phyloP scores from a whole-genome alignment of 805 yeast genomes.

The Candida mattraensis region DNA sequence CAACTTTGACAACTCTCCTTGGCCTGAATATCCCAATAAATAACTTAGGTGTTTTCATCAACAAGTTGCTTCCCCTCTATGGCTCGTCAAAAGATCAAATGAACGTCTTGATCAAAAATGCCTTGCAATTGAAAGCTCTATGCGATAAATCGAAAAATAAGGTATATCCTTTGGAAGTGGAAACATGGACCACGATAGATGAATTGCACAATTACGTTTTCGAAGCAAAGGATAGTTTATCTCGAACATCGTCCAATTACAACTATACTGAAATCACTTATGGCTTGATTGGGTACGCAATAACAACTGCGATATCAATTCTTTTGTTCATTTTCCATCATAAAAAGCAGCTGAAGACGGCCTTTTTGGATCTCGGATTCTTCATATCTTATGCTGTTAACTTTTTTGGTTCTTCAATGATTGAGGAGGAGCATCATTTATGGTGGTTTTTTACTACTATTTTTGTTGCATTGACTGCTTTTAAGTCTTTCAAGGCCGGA shows the following conservation, averaged over 20 bases:
- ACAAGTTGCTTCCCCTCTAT: conserved; percentile 57
- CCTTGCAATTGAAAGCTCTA: conserved; percentile 53
- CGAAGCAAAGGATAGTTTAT: conserved; percentile 48
- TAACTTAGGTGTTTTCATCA: conserved; percentile 69
- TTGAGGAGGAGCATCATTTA: conserved; percentile 94
- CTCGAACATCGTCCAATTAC: conserved; percentile 72
- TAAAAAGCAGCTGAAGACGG: conserved; percentile 13
- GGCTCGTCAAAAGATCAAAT: conserved; percentile 31
- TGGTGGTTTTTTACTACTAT: conserved; percentile 82
- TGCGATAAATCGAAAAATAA: conserved; percentile 39
- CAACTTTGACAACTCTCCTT: conserved; percentile 60
- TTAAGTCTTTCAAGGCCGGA: conserved; percentile 13
- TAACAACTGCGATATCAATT: conserved; percentile 34
- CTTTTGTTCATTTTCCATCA: conserved; percentile 23
- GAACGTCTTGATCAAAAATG: conserved; percentile 51
- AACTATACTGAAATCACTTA: conserved; percentile 48
- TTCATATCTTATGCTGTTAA: conserved; percentile 46
- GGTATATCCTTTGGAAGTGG: conserved; percentile 13
- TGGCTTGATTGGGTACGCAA: conserved; percentile 38
- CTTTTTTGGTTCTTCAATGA: conserved; percentile 82
- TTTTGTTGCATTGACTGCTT: conserved; percentile 18
- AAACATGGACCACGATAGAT: too few species aligned
- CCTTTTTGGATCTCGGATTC: conserved; percentile 29
- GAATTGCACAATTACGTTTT: conserved; percentile 37
- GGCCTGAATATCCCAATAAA: conserved; percentile 71